Evolutionary conservation across 2,329 filamentous ascomycete species (phyloP).

Genomic region (Hypoxylon sp.): DNA sequence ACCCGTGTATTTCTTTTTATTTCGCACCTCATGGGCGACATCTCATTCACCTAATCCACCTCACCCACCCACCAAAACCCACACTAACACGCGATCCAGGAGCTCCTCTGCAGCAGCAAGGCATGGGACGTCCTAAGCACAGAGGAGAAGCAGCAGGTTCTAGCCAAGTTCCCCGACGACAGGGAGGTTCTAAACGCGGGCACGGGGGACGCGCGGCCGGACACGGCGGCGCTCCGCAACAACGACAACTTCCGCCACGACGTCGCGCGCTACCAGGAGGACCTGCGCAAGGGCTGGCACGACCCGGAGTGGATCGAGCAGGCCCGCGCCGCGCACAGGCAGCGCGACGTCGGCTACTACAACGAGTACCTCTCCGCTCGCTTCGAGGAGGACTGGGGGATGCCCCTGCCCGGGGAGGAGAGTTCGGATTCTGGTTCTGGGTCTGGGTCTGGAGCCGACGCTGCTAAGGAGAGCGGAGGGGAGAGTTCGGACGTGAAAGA

Average conservation of each 20-base stretch:
- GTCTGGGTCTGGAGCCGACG: no score
- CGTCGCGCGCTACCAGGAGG: slow-evolving; percentile 55
- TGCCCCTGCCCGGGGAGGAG: slow-evolving; percentile 55
- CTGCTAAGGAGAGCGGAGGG: background rate
- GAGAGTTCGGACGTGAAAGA: slow-evolving; percentile 50
- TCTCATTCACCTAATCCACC: no score
- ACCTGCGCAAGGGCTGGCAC: slow-evolving; percentile 58
- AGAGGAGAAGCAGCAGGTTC: slow-evolving; percentile 47
- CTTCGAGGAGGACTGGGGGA: slow-evolving; percentile 59
- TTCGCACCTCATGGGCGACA: no score
- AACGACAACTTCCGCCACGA: slow-evolving; percentile 59
- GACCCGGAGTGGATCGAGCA: slow-evolving; percentile 62
- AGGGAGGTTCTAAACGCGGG: slow-evolving; percentile 50
- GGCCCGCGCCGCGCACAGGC: slow-evolving; percentile 61
- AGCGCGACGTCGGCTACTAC: slow-evolving; percentile 59
- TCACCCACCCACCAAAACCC: background rate
- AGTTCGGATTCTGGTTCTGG: no score
- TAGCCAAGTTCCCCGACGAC: slow-evolving; percentile 50
- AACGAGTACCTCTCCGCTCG: slow-evolving; percentile 56
- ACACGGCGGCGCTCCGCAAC: slow-evolving; percentile 55
- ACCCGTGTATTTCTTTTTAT: no score
- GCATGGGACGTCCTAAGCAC: slow-evolving; percentile 51
- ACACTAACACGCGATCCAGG: slow-evolving; percentile 37
- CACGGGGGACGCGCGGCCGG: slow-evolving; percentile 50
- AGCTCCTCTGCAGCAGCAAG: slow-evolving; percentile 48